Percentiles rank a stretch among this genome's conserved stretches.
These are phyloP conservation scores for Leccinum arenicola DNA, from an alignment of 768 basidiomycete species.

Conservation along the genomic window DNA sequence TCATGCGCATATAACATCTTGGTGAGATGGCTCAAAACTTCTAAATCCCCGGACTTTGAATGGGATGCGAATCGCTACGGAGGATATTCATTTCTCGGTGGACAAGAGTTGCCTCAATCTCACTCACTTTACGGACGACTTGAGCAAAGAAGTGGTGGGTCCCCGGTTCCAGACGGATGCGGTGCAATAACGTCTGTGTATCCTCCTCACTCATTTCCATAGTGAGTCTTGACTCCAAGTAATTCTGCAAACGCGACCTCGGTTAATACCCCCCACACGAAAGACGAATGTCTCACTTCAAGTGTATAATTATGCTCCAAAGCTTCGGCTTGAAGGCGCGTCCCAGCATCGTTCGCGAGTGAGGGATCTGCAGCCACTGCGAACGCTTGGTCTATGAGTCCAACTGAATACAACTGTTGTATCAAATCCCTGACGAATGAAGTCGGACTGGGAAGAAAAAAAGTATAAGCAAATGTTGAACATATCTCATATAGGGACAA, in stretches of 20 bases:
- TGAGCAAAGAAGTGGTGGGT: conserved; percentile 59
- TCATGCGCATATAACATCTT: conserved; percentile 60
- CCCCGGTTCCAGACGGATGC: conserved; percentile 53
- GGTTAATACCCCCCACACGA: background rate
- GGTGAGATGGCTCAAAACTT: conserved; percentile 68
- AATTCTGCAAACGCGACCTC: conserved; percentile 25
- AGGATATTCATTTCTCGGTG: conserved; percentile 1
- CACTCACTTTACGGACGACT: conserved; percentile 53
- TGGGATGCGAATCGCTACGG: conserved; percentile 58
- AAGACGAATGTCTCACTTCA: conserved; percentile 39
- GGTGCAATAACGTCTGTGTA: conserved; percentile 30
- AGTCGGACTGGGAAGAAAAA: conserved; percentile 15
- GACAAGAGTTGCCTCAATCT: background rate
- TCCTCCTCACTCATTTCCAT: conserved; percentile 46
- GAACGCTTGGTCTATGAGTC: conserved; percentile 54
- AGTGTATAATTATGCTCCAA: conserved; percentile 59
- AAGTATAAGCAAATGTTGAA: conserved; percentile 7
- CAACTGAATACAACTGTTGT: conserved; percentile 50
- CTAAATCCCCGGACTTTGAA: conserved; percentile 56
- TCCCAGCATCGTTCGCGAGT: conserved; percentile 44
- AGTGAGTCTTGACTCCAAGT: conserved; percentile 56
- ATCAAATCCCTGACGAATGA: conserved; percentile 35
- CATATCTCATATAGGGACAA: background rate
- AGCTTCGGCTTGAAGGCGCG: conserved; percentile 56
- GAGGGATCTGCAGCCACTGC: conserved; percentile 51